Evolutionary conservation across 345 rosid genomes (phyloP), one percentile per base, ranked within the genome.

Genomic region (Atalantia buxifolia): DNA sequence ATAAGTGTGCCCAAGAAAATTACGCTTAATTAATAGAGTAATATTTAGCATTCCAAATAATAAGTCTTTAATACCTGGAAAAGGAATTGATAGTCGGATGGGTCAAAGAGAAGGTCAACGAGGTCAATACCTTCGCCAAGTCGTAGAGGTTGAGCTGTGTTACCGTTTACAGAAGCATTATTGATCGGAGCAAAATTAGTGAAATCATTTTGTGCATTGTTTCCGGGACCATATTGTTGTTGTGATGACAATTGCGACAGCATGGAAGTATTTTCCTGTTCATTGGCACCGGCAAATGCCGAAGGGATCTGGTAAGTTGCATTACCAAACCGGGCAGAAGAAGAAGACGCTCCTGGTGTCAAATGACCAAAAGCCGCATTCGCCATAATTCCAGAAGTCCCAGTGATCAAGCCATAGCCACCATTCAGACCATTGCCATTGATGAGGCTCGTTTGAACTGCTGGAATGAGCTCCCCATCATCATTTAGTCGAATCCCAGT

Each of bases 401-500:
- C 57, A n/a, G 69, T 82, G 71, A 74, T 38, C 18, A 53, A 53
- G n/a, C n/a, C 57, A 18, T 53, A 53, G 57, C 57, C 22, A 45
- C 50, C 50, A 45, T 13, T 45, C 50, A 45, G 18, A 45, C 50
- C 18, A 45, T 13, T 13, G 50, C 50, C 50, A 33, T 55, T 35
- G 63, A 68, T 45, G 50, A 45, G n/a, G 18, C 14, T 36, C 50
- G 21, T 4, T 42, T 69, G 78, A 13, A 79, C 76, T 33, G 27
- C 19, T 74, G 75, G 80, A 9, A 38, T 1, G 28, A 74, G 71
- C 53, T 53, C 74, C 19, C 82, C 79, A 10, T 59, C 38, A 55
- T 67, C 8, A 61, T 30, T 71, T 27, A 83, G 59, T 21, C 74
- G 74, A 16, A 74, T 70, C 62, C 78, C 81, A 10, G 77, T 74